phyloP scores from a whole-genome alignment of 2,329 filamentous ascomycete species.

The Phyllosticta capitalensis region DNA sequence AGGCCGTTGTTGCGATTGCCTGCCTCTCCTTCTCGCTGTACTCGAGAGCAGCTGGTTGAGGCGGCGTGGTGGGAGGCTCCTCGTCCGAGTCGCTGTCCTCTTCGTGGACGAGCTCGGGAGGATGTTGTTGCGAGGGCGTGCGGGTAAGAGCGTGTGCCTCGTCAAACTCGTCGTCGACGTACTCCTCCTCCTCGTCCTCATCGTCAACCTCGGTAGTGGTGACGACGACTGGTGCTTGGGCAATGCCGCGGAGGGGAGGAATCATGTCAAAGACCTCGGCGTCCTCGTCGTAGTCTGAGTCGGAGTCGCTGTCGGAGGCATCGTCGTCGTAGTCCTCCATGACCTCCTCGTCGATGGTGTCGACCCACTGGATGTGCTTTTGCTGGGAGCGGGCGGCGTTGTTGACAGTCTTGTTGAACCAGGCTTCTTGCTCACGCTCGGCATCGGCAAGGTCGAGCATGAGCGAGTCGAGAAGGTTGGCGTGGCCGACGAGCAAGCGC shows the following conservation, averaged over 20 bases:
- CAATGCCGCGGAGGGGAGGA: constrained; percentile 30
- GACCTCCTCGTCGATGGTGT: constrained; percentile 62
- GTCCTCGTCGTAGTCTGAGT: constrained; percentile 43
- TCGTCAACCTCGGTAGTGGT: constrained; percentile 35
- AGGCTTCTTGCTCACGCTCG: constrained; percentile 89
- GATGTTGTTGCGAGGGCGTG: constrained; percentile 34
- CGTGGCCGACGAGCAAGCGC: constrained; percentile 88
- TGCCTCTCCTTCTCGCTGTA: constrained; percentile 37
- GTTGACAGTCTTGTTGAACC: constrained; percentile 94
- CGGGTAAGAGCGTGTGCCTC: constrained; percentile 38
- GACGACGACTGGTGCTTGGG: constrained; percentile 33
- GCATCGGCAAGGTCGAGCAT: constrained; percentile 89
- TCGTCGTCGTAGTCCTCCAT: constrained; percentile 63
- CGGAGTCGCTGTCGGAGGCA: constrained; percentile 44
- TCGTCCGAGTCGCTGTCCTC: constrained; percentile 37
- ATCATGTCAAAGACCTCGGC: constrained; percentile 39
- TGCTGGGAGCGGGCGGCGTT: constrained; percentile 57
- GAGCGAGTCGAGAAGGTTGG: constrained; percentile 91
- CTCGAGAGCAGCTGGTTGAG: constrained; percentile 35
- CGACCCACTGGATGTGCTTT: constrained; percentile 79
- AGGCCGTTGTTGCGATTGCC: constrained; percentile 37
- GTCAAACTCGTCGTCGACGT: constrained; percentile 39
- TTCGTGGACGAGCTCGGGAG: constrained; percentile 42
- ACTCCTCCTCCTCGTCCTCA: constrained; percentile 34
- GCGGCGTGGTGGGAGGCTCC: constrained; percentile 37